Conservation (phyloP, 805 yeast species). For the Saccharomycopsis sp. region DNA sequence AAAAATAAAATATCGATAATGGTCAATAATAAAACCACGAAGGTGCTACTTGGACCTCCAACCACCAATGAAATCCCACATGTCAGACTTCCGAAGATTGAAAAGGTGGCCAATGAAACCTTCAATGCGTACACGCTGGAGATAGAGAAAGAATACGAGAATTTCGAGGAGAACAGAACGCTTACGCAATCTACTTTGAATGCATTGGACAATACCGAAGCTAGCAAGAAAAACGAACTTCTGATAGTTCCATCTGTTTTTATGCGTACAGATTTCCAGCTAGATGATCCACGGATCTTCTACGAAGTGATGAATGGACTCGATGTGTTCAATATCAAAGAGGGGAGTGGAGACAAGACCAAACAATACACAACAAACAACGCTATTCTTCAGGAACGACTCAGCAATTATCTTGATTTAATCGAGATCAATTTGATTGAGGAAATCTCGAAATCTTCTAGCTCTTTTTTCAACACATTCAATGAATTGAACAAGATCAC, state of each 20-base stretch:
- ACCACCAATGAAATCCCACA: conserved; percentile 81
- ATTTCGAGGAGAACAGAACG: conserved; percentile 37
- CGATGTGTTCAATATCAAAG: conserved; percentile 30
- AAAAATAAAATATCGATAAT: conserved; percentile 27
- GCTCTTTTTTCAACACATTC: conserved; percentile 77
- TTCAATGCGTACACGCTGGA: conserved; percentile 40
- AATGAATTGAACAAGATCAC: conserved; percentile 68
- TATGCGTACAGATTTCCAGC: conserved; percentile 59
- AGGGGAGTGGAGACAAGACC: conserved; percentile 23
- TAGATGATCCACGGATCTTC: conserved; percentile 86
- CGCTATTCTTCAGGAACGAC: conserved; percentile 61
- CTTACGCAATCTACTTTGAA: conserved; percentile 39
- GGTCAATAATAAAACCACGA: conserved; percentile 32
- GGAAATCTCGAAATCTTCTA: conserved; percentile 80
- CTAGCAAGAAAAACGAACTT: conserved; percentile 22
- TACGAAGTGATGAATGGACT: conserved; percentile 62
- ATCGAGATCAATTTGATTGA: conserved; percentile 75
- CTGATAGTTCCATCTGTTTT: conserved; percentile 62
- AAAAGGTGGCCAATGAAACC: conserved; percentile 36
- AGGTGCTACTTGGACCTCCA: conserved; percentile 54
- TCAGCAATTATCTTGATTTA: conserved; percentile 76
- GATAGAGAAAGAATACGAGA: conserved; percentile 39
- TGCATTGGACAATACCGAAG: conserved; percentile 24
- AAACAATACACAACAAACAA: conserved; percentile 39
- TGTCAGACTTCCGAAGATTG: conserved; percentile 53